Conservation (phyloP, 2,329 filamentous ascomycete species). For the Penicillium sp. region DNA sequence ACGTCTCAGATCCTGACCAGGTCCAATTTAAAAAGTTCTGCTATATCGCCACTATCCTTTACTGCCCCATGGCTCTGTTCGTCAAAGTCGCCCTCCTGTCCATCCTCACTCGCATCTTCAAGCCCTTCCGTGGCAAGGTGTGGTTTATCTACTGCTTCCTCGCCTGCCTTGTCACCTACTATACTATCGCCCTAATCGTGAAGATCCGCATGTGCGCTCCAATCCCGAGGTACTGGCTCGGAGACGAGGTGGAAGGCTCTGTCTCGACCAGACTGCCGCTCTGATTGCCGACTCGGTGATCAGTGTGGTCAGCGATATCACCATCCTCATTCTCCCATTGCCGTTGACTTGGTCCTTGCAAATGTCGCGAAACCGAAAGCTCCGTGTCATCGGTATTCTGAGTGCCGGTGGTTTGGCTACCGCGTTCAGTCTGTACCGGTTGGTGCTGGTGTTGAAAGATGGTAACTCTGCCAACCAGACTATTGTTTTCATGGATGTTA, state of each 20-base stretch:
- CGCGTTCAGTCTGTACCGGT: slow-evolving; percentile 39
- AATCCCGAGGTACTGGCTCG: slow-evolving; percentile 37
- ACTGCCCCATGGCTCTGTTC: slow-evolving; percentile 43
- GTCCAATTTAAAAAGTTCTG: slow-evolving; percentile 33
- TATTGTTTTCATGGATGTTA: slow-evolving; percentile 36
- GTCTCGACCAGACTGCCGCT: slow-evolving; percentile 38
- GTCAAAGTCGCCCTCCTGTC: slow-evolving; percentile 40
- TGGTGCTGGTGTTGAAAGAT: slow-evolving; percentile 35
- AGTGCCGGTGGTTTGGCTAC: slow-evolving; percentile 41
- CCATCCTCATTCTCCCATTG: slow-evolving; percentile 38
- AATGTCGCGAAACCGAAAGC: slow-evolving; percentile 36
- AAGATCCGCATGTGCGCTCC: slow-evolving; percentile 42
- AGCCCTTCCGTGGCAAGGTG: slow-evolving; percentile 34
- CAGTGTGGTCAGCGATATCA: slow-evolving; percentile 38
- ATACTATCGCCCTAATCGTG: slow-evolving; percentile 35
- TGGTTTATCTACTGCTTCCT: slow-evolving; percentile 38
- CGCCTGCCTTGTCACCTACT: slow-evolving; percentile 35
- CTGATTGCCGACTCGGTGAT: slow-evolving; percentile 42
- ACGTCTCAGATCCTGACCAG: slow-evolving; percentile 22
- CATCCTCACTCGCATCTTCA: slow-evolving; percentile 41
- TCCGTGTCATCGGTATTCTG: slow-evolving; percentile 39
- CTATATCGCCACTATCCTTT: slow-evolving; percentile 40
- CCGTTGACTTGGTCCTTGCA: slow-evolving; percentile 42
- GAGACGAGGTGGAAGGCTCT: slow-evolving; percentile 22
- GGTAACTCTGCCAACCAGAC: slow-evolving; percentile 33